These are phyloP conservation scores for Aspergillus nanangensis DNA, from an alignment of 495 filamentous ascomycete genomes.

Conservation along the genomic window DNA sequence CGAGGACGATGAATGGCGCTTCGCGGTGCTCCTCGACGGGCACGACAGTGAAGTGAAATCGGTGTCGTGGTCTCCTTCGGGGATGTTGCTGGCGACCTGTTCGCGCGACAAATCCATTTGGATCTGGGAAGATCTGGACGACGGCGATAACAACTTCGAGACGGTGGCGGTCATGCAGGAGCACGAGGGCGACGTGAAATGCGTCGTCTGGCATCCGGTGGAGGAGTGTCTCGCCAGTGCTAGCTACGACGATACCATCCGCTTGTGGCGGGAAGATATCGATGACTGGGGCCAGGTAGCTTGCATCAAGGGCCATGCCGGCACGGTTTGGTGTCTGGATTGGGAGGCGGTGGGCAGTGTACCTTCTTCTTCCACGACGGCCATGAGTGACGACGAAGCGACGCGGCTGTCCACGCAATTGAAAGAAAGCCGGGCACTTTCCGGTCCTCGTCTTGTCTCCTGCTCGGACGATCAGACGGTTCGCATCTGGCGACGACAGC, in stretches of 20 bases:
- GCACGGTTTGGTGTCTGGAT: conserved; percentile 83
- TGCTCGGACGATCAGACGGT: conserved; percentile 77
- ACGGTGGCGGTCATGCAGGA: conserved; percentile 91
- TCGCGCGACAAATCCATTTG: conserved; percentile 92
- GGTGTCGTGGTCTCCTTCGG: conserved; percentile 74
- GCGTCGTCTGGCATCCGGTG: conserved; percentile 82
- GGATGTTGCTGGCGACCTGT: conserved; percentile 82
- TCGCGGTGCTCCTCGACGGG: conserved; percentile 81
- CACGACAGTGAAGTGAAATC: conserved; percentile 93
- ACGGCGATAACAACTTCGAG: conserved; percentile 89
- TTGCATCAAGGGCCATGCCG: conserved; percentile 67
- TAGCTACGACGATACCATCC: conserved; percentile 88
- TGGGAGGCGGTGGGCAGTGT: conserved; percentile 57
- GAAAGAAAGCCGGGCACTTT: conserved; percentile 35
- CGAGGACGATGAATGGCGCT: conserved; percentile 80
- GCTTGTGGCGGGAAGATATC: conserved; percentile 83
- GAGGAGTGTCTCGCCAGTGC: conserved; percentile 77
- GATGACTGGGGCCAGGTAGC: conserved; percentile 93
- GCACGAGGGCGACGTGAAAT: conserved; percentile 92
- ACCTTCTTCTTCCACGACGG: conserved; percentile 10
- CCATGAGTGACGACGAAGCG: not conserved
- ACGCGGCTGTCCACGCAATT: conserved; percentile 26
- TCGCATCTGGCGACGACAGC: conserved; percentile 67
- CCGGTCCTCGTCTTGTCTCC: conserved; percentile 65
- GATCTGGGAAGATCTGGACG: conserved; percentile 92